Base-by-base conservation (phyloP, 257 asterid species). In the Nicotiana otophora region DNA sequence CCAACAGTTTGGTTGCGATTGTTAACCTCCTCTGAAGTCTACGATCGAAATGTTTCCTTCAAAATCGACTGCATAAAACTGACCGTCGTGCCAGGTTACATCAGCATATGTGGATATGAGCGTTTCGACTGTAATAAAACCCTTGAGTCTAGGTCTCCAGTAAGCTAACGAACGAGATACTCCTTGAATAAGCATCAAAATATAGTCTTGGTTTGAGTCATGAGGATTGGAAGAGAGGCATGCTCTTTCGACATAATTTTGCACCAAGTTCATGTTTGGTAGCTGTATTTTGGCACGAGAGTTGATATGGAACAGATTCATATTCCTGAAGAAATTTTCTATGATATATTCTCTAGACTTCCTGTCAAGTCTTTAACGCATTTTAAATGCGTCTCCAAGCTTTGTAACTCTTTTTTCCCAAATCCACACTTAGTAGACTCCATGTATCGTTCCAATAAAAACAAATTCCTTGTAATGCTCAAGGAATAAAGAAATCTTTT, bases 161-260 rank as follows among this genome's bases (percentile, higher is more conserved):
- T 67, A 33, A 33, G 53, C 76, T 67, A 67, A 67, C 19, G 76
- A 67, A 17, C 28, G 7, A 67, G 53, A 28, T 1, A 67, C 76
- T 67, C 76, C 76, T 34, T 67, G 76, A 67, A 33, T 67, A 7
- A 33, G 34, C 76, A 67, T 67, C 76, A 67, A 67, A 34, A 67
- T 34, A 67, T 67, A 67, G 11, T 34, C 53, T 10, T 67, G 51
- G 1, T 15, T 17, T 7, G 7, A 34, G 39, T 34, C 34, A 67
- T 67, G 51, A 67, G 28, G 51, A 17, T 67, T 7, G 1, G 7
- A 67, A 33, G 51, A 67, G n/a, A 67, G 39, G 7, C 7, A 5
- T 34, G 39, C 39, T 34, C 39, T 34, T 30, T 30, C 31, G 2
- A 30, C 31, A 30, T 30, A 30, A 30, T 30, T 30, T 1, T 30